A percentile compares a stretch with the other conserved stretches of the same genome.
Conservation (phyloP, 169 alveolate genomes). For the Theileria annulata region DNA sequence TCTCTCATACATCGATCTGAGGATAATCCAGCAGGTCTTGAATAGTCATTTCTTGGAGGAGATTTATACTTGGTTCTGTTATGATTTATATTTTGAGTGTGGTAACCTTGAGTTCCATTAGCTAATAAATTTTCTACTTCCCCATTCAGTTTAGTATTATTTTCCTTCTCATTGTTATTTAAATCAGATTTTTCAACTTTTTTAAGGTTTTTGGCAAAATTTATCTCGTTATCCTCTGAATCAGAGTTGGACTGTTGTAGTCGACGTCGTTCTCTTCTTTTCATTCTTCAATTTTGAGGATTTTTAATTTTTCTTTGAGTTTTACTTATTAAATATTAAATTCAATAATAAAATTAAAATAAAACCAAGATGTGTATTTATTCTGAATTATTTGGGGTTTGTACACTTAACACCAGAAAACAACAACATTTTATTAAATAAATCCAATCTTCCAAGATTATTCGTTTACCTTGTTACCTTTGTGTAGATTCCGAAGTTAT, state of each 20-base stretch:
- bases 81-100: neutral
- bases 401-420: neutral
- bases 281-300: neutral
- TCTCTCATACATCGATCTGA: conserved; percentile 44
- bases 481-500: too few relatives aligned
- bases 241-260: neutral
- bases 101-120: neutral
- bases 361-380: neutral
- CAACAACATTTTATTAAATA: too few relatives aligned
- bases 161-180: too few relatives aligned
- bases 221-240: neutral
- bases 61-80: neutral
- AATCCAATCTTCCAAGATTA: too few relatives aligned
- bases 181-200: neutral
- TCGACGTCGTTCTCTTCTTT: neutral
- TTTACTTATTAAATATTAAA: too few relatives aligned
- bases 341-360: too few relatives aligned
- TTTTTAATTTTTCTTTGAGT: too few relatives aligned
- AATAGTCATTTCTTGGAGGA: neutral
- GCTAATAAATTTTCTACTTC: neutral
- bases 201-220: too few relatives aligned
- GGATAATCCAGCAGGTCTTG: conserved; percentile 49
- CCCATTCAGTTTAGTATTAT: neutral
- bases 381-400: neutral
- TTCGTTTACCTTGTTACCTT: too few relatives aligned